These are phyloP conservation scores for Fulvia fulva DNA, from an alignment of 2,329 filamentous ascomycete genomes.

Conservation along the genomic window DNA sequence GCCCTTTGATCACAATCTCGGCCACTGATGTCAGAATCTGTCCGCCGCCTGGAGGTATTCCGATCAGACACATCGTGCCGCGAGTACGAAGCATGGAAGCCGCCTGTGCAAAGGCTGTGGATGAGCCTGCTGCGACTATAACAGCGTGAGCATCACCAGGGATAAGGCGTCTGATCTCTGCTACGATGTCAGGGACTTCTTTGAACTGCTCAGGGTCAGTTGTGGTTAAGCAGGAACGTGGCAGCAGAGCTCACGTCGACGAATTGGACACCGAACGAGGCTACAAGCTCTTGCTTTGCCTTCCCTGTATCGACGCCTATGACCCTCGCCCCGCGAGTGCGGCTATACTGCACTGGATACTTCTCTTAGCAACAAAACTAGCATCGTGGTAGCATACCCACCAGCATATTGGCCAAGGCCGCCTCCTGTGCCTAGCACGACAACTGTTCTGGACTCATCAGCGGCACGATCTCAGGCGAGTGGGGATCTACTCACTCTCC, in stretches of 20 bases:
- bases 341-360: conserved; percentile 41
- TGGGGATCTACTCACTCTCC: too few relatives aligned
- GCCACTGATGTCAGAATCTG: conserved; percentile 41
- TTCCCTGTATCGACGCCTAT: conserved; percentile 41
- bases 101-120: conserved; percentile 40
- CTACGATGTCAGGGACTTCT: background rate
- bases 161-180: background rate
- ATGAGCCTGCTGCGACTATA: conserved; percentile 42
- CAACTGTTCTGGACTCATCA: too few relatives aligned
- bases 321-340: conserved; percentile 40
- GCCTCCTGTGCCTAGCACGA: too few relatives aligned
- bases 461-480: too few relatives aligned
- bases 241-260: conserved; percentile 32
- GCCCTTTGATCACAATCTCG: conserved; percentile 45
- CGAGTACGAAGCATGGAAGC: conserved; percentile 44
- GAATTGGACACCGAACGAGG: conserved; percentile 40
- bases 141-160: conserved; percentile 40
- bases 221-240: background rate
- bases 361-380: background rate
- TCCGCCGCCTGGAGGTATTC: conserved; percentile 40
- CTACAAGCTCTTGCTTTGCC: conserved; percentile 39
- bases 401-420: too few relatives aligned
- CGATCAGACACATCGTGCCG: conserved; percentile 43
- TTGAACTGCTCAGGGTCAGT: background rate
- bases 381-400: too few relatives aligned